Percentiles rank a stretch among this genome's conserved stretches.
phyloP scores from a whole-genome alignment of 176 grass and related monocot species.

The Saccharum spontaneum region DNA sequence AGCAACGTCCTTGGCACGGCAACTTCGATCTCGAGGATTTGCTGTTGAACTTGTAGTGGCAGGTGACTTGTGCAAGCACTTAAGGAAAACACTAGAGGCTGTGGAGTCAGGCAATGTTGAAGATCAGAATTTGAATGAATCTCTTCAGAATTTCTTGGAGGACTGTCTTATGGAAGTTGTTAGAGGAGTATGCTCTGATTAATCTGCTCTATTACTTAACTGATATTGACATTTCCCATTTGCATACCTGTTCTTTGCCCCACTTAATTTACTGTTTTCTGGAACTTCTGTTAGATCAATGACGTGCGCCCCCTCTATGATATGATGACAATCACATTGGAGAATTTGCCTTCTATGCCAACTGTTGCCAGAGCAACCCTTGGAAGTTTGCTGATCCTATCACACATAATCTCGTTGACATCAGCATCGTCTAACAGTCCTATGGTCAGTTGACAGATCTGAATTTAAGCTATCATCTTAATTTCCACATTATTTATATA shows the following conservation, averaged over 20 bases:
- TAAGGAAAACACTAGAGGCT: constrained; percentile 93
- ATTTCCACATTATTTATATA: constrained; percentile 2
- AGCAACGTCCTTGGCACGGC: constrained; percentile 63
- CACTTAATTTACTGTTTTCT: constrained; percentile 31
- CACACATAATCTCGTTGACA: constrained; percentile 90
- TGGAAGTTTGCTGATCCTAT: constrained; percentile 92
- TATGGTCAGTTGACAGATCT: constrained; percentile 44
- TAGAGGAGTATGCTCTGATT: constrained; percentile 69
- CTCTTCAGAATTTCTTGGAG: constrained; percentile 87
- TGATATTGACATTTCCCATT: neutral
- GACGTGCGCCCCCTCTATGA: constrained; percentile 78
- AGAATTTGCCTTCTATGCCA: constrained; percentile 67
- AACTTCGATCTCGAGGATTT: constrained; percentile 68
- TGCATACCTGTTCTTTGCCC: constrained; percentile 10
- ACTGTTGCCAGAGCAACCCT: constrained; percentile 76
- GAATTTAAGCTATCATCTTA: constrained; percentile 21
- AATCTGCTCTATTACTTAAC: constrained; percentile 1
- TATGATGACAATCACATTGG: constrained; percentile 84
- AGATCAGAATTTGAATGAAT: constrained; percentile 83
- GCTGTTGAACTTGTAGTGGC: constrained; percentile 66
- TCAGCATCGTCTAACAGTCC: constrained; percentile 48
- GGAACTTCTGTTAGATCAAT: constrained; percentile 61
- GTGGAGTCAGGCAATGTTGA: constrained; percentile 62
- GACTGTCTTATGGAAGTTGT: constrained; percentile 95
- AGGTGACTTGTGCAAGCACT: constrained; percentile 87